A percentile compares a stretch with the other conserved stretches of the same genome.
Evolutionary conservation across 169 alveolate genomes (phyloP).

Genomic region (Amoebophrya sp.): DNA sequence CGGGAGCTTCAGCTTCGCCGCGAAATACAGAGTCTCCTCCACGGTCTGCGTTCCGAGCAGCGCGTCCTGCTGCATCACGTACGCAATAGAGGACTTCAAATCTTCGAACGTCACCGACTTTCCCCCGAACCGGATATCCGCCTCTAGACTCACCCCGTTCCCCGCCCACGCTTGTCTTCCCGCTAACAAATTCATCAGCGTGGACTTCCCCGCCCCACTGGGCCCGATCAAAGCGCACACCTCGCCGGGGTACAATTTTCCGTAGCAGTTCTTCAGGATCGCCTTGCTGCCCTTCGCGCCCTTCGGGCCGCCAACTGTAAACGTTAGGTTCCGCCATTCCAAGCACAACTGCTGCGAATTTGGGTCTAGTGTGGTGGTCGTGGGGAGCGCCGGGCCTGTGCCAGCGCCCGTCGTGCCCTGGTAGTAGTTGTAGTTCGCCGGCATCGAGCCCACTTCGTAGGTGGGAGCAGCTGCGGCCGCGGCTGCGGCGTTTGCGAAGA

Average conservation of each 20-base stretch:
- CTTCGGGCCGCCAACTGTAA: not conserved
- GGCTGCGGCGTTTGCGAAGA: too few species aligned
- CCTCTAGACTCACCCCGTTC: not conserved
- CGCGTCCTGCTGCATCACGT: constrained; percentile 11
- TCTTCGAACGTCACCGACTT: not conserved
- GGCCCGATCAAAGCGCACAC: constrained; percentile 61
- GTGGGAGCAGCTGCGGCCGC: too few species aligned
- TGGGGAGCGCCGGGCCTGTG: too few species aligned
- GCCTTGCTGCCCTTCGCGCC: not conserved
- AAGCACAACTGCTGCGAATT: not conserved
- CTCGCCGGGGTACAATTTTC: constrained; percentile 44
- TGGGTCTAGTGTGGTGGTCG: too few species aligned
- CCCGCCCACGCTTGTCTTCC: constrained; percentile 4
- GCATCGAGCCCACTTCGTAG: too few species aligned
- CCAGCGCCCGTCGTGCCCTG: too few species aligned
- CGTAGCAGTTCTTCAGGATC: constrained; percentile 10
- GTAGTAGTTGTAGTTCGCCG: too few species aligned
- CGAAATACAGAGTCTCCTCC: not conserved
- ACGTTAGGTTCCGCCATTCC: not conserved
- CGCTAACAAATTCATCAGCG: constrained; percentile 39
- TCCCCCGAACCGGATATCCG: not conserved
- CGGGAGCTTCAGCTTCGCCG: not conserved
- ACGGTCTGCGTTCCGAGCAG: not conserved
- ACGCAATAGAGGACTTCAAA: not conserved
- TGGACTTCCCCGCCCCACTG: constrained; percentile 67